Base-by-base conservation (phyloP, 805 yeast species). In the Lipomyces kockii region DNA sequence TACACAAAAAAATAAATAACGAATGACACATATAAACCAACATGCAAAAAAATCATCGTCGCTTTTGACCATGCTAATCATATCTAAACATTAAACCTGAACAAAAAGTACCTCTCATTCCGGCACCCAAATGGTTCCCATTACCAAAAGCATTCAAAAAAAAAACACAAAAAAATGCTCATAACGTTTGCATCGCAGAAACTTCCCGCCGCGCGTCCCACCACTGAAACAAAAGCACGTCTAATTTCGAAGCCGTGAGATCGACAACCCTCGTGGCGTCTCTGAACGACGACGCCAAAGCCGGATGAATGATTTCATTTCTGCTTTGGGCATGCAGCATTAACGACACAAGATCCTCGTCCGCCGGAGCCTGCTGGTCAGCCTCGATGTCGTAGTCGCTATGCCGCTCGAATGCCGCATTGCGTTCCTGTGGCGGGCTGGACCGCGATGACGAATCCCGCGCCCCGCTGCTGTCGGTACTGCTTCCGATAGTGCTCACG, bases 371-470 rank as follows among this genome's bases (percentile, higher is more conserved):
- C 1, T 43, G 22, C 9, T 43, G 8, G 49, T 43, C 6, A 43
- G 12, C 34, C 2, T 25, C n/a, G 34, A n/a, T 29, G 34, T 11
- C 60, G 8, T 11, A 60, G 46, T 20, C 62, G 29, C 12, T 34
- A 32, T 46, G 53, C 9, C 20, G 49, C 32, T 49, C 60, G 61
- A 46, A 14, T 20, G 62, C 14, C 3, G 20, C 29, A 14, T 11
- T 4, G 39, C 61, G 63, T 6, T 61, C 63, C 1, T 39, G 46
- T 11, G 63, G 63, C 35, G 63, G 63, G 34, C 63, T 61, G 17
- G 63, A 61, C 17, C 32, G 49, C 62, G 63, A 61, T 29, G 63
- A 61, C 51, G 63, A 53, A 22, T 61, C 60, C n/a, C 17, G 57
- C 17, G 22, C 25, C 17, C 29, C 56, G 12, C 62, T 49, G 49